A percentile compares a stretch with the other conserved stretches of the same genome.
phyloP scores from a whole-genome alignment of 1,284 basidiomycete genomes.

The Leccinum solheimii region DNA sequence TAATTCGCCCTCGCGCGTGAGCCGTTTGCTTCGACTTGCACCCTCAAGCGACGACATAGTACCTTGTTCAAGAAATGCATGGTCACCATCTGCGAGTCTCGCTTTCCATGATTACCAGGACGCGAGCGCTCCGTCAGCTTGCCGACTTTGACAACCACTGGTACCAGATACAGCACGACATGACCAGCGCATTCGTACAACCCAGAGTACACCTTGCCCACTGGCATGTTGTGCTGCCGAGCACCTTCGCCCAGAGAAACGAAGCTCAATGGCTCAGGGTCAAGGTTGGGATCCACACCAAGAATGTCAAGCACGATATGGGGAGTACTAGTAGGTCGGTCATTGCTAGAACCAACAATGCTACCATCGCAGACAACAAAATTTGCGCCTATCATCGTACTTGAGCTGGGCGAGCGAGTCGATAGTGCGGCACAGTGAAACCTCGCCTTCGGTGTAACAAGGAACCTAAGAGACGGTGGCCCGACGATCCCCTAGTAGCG shows the following conservation, averaged over 20 bases:
- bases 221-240: too few species aligned
- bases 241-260: too few species aligned
- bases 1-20: neutral
- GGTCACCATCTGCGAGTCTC: too few species aligned
- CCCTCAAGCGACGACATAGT: conserved; percentile 12
- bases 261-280: too few species aligned
- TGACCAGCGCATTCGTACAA: conserved; percentile 94
- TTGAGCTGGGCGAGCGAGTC: conserved; percentile 63
- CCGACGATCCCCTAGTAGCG: too few species aligned
- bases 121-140: too few species aligned
- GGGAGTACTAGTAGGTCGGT: conserved; percentile 52
- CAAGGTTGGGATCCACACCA: too few species aligned
- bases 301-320: too few species aligned
- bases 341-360: conserved; percentile 96
- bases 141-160: too few species aligned
- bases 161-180: conserved; percentile 92
- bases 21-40: neutral
- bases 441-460: neutral
- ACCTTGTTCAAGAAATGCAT: too few species aligned
- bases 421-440: conserved; percentile 69
- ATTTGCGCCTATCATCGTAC: conserved; percentile 52
- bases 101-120: too few species aligned
- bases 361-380: conserved; percentile 86
- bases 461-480: neutral
- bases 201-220: conserved; percentile 96